Percentiles rank a stretch among this genome's conserved stretches.
These are phyloP conservation scores for Hirschfeldia incana DNA, from an alignment of 345 rosid species.

Conservation along the genomic window DNA sequence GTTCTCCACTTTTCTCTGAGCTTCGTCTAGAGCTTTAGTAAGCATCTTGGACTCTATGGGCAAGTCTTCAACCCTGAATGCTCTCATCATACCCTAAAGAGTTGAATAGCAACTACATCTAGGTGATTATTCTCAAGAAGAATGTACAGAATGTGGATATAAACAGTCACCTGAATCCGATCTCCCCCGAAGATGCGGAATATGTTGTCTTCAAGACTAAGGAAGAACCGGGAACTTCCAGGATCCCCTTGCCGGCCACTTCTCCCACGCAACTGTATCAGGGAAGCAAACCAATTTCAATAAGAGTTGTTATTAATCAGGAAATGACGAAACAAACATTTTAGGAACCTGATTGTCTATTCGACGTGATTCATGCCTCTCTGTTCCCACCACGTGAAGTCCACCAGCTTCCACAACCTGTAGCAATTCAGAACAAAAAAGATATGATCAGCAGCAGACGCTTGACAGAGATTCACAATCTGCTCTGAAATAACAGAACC, in stretches of 20 bases:
- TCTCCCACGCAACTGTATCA: constrained; percentile 78
- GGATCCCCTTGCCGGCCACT: constrained; percentile 99
- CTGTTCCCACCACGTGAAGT: constrained; percentile 92
- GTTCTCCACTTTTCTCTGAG: constrained; percentile 96
- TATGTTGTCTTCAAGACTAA: constrained; percentile 97
- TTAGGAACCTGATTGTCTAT: constrained; percentile 85
- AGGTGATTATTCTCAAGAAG: constrained; percentile 9
- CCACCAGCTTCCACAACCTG: constrained; percentile 96
- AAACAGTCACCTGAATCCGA: constrained; percentile 74
- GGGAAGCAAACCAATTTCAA: not conserved
- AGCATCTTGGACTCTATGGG: constrained; percentile 94
- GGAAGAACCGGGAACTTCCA: constrained; percentile 95
- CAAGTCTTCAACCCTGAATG: constrained; percentile 93
- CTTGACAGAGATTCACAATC: constrained; percentile 17
- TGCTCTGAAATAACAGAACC: constrained; percentile 4
- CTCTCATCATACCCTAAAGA: constrained; percentile 90
- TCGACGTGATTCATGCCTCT: constrained; percentile 90
- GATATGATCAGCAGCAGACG: constrained; percentile 18
- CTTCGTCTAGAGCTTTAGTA: constrained; percentile 95
- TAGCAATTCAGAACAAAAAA: constrained; percentile 25
- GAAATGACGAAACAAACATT: not conserved
- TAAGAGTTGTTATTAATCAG: not conserved
- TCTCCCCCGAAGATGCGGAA: constrained; percentile 94
- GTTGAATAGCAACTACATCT: constrained; percentile 26
- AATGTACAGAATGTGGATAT: not conserved